Evolutionary conservation across 2,329 filamentous ascomycete genomes (phyloP).

Genomic region (Fusarium metavorans): DNA sequence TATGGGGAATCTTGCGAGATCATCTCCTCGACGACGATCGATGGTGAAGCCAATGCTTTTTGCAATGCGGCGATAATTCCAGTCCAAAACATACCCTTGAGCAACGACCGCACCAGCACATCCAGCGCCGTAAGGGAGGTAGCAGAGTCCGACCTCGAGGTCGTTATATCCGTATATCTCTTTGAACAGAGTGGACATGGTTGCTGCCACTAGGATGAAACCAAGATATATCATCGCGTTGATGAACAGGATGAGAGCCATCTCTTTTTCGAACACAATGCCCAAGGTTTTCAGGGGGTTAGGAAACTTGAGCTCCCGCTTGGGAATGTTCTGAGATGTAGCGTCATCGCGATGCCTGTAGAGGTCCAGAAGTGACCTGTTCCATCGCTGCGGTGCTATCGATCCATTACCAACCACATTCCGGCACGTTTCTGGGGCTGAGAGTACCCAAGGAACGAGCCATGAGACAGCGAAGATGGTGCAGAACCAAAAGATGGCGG

Average conservation of each 20-base stretch:
- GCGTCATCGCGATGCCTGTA: slow-evolving; percentile 52
- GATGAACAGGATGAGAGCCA: slow-evolving; percentile 65
- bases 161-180: slow-evolving; percentile 64
- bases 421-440: slow-evolving; percentile 70
- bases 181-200: slow-evolving; percentile 64
- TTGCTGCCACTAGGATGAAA: slow-evolving; percentile 66
- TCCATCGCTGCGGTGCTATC: slow-evolving; percentile 67
- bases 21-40: slow-evolving; percentile 67
- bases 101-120: slow-evolving; percentile 61
- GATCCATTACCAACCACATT: slow-evolving; percentile 74
- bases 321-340: slow-evolving; percentile 50
- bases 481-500: slow-evolving; percentile 78
- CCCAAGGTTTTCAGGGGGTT: slow-evolving; percentile 68
- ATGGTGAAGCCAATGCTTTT: slow-evolving; percentile 70
- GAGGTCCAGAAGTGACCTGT: slow-evolving; percentile 67
- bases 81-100: slow-evolving; percentile 71
- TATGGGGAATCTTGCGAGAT: slow-evolving; percentile 65
- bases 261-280: slow-evolving; percentile 69
- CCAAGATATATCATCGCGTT: slow-evolving; percentile 67
- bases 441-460: slow-evolving; percentile 65
- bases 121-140: slow-evolving; percentile 65
- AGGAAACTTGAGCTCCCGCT: slow-evolving; percentile 62
- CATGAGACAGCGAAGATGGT: slow-evolving; percentile 65
- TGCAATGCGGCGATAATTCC: slow-evolving; percentile 79
- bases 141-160: slow-evolving; percentile 65